Evolutionary conservation across 768 basidiomycete genomes (phyloP).

Genomic region (Hemileccinum rubropunctum): DNA sequence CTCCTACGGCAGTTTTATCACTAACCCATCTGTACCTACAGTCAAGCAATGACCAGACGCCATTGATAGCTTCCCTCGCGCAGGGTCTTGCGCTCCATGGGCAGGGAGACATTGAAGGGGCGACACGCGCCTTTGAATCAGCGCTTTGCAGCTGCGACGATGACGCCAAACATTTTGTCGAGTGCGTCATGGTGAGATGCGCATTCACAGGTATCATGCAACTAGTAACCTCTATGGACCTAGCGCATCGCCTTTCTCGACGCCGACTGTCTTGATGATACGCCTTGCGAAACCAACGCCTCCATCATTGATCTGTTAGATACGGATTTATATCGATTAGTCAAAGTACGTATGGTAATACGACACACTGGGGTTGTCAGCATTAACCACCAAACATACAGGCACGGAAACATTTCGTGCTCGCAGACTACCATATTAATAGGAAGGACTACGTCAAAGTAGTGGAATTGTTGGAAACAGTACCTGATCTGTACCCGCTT

Average conservation of each 20-base stretch:
- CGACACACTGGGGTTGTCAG: neutral
- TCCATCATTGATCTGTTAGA: neutral
- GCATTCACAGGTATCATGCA: neutral
- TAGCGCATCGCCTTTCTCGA: constrained; percentile 9
- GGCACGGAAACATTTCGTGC: neutral
- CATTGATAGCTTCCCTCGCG: constrained; percentile 1
- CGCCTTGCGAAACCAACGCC: neutral
- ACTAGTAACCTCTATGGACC: neutral
- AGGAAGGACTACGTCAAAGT: neutral
- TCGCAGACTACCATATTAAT: neutral
- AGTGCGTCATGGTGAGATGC: constrained; percentile 7
- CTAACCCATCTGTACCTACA: neutral
- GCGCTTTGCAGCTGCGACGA: neutral
- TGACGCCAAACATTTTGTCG: neutral
- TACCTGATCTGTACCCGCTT: constrained; percentile 1
- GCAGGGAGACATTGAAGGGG: neutral
- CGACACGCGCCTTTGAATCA: neutral
- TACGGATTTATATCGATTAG: neutral
- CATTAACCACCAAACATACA: neutral
- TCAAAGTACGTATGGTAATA: neutral
- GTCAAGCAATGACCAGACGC: neutral
- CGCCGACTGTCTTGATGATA: neutral
- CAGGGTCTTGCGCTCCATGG: constrained; percentile 1
- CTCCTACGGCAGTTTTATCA: neutral
- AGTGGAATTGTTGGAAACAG: neutral